A percentile compares a stretch with the other conserved stretches of the same genome.
phyloP scores from a whole-genome alignment of 148 eudicot species.

The Euryodendron excelsum region DNA sequence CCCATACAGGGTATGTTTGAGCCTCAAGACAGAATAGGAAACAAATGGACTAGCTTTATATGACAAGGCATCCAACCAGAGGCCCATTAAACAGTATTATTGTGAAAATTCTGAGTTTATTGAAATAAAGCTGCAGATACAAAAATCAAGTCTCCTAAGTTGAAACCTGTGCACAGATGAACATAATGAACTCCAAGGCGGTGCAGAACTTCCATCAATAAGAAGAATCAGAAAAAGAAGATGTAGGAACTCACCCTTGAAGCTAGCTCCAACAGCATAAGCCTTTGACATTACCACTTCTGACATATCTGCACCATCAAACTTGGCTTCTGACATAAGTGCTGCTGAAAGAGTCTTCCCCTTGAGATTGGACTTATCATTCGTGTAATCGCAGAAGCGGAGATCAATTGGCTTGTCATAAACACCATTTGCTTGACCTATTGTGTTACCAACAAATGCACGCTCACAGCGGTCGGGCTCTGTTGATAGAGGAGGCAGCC shows the following conservation, averaged over 20 bases:
- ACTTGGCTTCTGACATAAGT: constrained; percentile 92
- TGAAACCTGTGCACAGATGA: not conserved
- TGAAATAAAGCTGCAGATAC: not conserved
- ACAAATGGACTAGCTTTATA: too few relatives aligned
- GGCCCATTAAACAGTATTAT: not conserved
- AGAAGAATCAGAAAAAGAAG: not conserved
- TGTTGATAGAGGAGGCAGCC: constrained; percentile 92
- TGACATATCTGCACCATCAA: constrained; percentile 98
- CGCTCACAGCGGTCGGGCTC: constrained; percentile 87
- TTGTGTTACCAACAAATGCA: constrained; percentile 96
- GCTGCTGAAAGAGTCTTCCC: constrained; percentile 96
- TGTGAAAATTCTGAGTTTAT: not conserved
- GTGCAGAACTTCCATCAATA: not conserved
- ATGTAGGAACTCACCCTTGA: constrained; percentile 54
- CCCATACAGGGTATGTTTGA: not conserved
- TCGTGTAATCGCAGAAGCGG: constrained; percentile 81
- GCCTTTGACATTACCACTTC: constrained; percentile 99
- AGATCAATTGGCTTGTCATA: constrained; percentile 94
- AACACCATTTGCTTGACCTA: constrained; percentile 98
- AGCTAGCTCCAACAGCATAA: constrained; percentile 98
- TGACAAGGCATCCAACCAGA: not conserved
- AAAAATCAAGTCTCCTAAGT: not conserved
- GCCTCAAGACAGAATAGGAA: not conserved
- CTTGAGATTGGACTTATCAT: constrained; percentile 85
- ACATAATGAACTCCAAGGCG: not conserved